phyloP scores from a whole-genome alignment of 768 basidiomycete species.

The Myochromella boudieri region DNA sequence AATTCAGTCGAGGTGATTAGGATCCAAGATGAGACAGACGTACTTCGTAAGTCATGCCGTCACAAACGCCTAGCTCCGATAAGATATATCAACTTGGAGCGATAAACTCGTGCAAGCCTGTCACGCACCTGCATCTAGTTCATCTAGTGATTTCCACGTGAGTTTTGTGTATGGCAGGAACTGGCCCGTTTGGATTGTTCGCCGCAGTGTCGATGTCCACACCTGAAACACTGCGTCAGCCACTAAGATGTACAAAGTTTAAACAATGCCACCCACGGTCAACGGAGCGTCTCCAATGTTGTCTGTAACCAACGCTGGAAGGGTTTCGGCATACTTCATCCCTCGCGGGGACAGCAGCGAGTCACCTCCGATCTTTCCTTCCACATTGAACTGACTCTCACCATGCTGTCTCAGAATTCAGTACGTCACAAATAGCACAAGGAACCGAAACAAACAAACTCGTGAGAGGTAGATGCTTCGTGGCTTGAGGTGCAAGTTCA shows the following conservation, averaged over 20 bases:
- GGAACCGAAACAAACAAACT: conserved; percentile 45
- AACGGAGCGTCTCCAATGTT: conserved; percentile 88
- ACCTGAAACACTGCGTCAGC: conserved; percentile 49
- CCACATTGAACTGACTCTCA: conserved; percentile 95
- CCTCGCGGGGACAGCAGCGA: conserved; percentile 84
- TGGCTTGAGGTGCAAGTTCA: conserved; percentile 97
- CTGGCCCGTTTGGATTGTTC: conserved; percentile 90
- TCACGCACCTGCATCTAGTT: conserved; percentile 85
- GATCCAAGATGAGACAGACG: conserved; percentile 2
- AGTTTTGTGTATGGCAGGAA: conserved; percentile 83
- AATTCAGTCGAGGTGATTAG: not conserved
- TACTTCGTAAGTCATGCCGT: conserved; percentile 96
- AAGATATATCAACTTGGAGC: not conserved
- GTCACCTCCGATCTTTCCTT: conserved; percentile 98
- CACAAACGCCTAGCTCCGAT: conserved; percentile 70
- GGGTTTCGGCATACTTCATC: conserved; percentile 77
- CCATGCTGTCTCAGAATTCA: conserved; percentile 67
- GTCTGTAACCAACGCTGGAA: conserved; percentile 85
- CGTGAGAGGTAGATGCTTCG: conserved; percentile 95
- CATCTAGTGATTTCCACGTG: conserved; percentile 98
- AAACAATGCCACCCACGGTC: conserved; percentile 54
- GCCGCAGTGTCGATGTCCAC: conserved; percentile 96
- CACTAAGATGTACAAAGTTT: not conserved
- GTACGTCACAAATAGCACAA: not conserved
- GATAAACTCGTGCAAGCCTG: not conserved